Conservation (phyloP, 352 stramenopile species). For the Phytopythium montanum region DNA sequence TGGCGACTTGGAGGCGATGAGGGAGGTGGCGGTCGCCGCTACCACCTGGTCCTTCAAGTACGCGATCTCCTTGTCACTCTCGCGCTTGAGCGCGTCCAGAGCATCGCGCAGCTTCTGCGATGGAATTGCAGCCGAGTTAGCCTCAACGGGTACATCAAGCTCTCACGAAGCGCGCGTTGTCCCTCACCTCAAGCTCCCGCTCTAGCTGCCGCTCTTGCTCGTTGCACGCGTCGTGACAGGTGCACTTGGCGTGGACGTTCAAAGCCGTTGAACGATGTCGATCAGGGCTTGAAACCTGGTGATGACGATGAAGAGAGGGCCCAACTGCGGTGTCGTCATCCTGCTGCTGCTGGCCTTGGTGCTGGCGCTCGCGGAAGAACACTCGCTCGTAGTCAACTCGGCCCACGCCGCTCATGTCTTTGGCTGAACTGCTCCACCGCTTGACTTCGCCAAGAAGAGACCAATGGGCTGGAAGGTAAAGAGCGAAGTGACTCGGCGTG, state of each 20-base stretch:
- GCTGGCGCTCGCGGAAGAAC: background rate
- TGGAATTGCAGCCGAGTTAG: background rate
- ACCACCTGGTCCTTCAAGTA: constrained; percentile 42
- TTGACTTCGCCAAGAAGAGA: background rate
- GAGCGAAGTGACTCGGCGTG: background rate
- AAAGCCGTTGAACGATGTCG: background rate
- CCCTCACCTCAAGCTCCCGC: constrained; percentile 16
- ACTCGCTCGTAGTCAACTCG: background rate
- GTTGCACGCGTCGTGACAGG: constrained; percentile 18
- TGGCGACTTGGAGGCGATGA: background rate
- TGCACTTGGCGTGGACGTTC: constrained; percentile 3
- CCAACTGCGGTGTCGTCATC: background rate
- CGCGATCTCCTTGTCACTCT: constrained; percentile 56
- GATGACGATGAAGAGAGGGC: background rate
- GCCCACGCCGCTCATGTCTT: background rate
- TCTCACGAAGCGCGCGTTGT: background rate
- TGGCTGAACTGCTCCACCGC: background rate
- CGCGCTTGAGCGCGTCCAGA: constrained; percentile 40
- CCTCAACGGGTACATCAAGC: background rate
- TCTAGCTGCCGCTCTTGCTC: constrained; percentile 21
- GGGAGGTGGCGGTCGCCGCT: background rate
- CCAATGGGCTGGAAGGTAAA: background rate
- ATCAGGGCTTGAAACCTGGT: background rate
- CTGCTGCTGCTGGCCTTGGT: constrained; percentile 1
- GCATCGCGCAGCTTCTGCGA: constrained; percentile 47